Conservation (phyloP, 805 yeast genomes). For the Myxozyma sirexii region DNA sequence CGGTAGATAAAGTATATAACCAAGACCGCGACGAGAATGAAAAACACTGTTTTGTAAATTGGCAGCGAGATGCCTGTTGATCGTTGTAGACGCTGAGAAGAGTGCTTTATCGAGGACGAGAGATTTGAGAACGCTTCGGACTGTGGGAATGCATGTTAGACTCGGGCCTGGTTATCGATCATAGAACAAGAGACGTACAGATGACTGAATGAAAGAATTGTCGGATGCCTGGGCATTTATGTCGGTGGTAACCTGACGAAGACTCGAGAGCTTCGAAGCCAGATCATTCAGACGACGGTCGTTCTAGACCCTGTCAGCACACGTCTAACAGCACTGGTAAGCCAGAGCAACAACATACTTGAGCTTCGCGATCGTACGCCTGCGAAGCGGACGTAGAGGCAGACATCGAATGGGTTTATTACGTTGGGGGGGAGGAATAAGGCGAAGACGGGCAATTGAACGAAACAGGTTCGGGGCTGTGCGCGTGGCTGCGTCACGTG, state of each 20-base stretch:
- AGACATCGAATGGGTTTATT: conserved; percentile 10
- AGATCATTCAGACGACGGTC: conserved; percentile 63
- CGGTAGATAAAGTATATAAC: conserved; percentile 25
- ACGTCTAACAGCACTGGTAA: neutral
- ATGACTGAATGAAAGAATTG: conserved; percentile 45
- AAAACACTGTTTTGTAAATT: conserved; percentile 53
- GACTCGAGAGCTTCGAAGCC: conserved; percentile 65
- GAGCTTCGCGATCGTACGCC: conserved; percentile 40
- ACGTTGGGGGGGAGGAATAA: neutral
- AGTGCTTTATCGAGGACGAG: conserved; percentile 48
- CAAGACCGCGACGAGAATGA: conserved; percentile 21
- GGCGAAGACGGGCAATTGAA: neutral
- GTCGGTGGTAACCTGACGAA: conserved; percentile 68
- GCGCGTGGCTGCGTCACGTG: neutral
- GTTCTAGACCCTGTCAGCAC: conserved; percentile 48
- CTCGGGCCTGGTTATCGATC: neutral
- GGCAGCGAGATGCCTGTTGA: conserved; percentile 55
- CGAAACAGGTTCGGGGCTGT: too few relatives aligned
- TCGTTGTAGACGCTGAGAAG: conserved; percentile 52
- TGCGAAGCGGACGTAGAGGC: conserved; percentile 28
- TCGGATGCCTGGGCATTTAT: conserved; percentile 66
- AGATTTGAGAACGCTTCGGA: conserved; percentile 40
- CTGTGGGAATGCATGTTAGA: neutral
- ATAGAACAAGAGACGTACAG: conserved; percentile 35
- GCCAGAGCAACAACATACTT: conserved; percentile 31